phyloP scores from a whole-genome alignment of 345 rosid species.

The Syzygium jambos region DNA sequence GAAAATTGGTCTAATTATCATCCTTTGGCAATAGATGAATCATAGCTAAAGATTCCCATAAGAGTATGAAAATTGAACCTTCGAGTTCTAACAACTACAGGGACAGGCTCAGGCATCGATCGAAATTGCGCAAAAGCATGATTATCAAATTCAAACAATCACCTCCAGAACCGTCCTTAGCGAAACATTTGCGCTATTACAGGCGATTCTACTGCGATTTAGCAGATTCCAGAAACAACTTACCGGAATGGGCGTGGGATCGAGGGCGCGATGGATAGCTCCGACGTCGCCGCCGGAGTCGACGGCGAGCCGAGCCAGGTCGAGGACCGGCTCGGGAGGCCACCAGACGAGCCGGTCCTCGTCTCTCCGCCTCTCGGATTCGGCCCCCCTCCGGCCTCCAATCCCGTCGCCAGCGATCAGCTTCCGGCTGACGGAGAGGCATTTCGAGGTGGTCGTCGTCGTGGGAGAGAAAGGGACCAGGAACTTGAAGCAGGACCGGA shows the following conservation, averaged over 20 bases:
- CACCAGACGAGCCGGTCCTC: conserved; percentile 76
- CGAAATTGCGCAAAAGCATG: not conserved
- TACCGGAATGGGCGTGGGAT: conserved; percentile 62
- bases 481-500: conserved; percentile 63
- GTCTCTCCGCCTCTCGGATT: not conserved
- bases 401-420: not conserved
- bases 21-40: not conserved
- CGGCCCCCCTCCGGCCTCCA: not conserved
- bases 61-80: not conserved
- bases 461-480: conserved; percentile 55
- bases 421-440: not conserved
- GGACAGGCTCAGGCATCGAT: not conserved
- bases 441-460: not conserved
- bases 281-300: conserved; percentile 82
- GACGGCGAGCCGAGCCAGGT: conserved; percentile 81
- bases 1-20: not conserved
- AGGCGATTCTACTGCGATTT: rapidly evolving
- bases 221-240: not conserved
- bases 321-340: conserved; percentile 82
- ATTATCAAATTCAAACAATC: not conserved
- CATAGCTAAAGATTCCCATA: not conserved
- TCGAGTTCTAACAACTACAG: not conserved
- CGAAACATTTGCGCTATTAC: rapidly evolving
- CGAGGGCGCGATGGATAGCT: conserved; percentile 53
- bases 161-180: not conserved